Base-by-base conservation (phyloP, 202 grass and related monocot species). In the Carex sylvatica region DNA sequence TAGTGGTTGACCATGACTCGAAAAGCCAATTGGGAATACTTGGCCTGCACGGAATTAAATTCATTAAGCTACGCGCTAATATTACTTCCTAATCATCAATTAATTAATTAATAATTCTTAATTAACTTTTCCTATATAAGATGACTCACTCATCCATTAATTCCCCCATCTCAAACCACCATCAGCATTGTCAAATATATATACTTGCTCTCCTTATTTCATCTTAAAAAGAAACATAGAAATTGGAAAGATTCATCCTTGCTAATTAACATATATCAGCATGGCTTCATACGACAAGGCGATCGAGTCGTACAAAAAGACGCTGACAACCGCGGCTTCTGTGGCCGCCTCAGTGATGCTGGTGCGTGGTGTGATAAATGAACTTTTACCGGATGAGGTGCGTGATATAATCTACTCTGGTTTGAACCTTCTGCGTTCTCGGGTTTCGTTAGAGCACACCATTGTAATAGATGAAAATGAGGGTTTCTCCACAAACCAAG, bases 231-330 rank as follows among this genome's bases (percentile, higher is more conserved):
- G 10, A 49, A 49, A 49, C 46, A 13, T 13, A 49, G 46, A 49
- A 68, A 40, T 40, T 40, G 36, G 15, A 58, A 49, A 83, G 9
- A 18, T 54, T 19, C 23, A 33, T 58, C 28, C 28, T 49, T 36
- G 19, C 79, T 69, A 70, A 65, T 28, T 28, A 28, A 28, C 28
- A 28, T 28, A 28, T 65, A 81, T 51, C 31, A 69, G 40, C 78
- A 96, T 96, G 93, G 87, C 73, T 46, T 89, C 87, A n/a, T 73
- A 88, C 20, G 78, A 91, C 71, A 93, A 93, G 71, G 67, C 89
- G 11, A 52, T 91, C 2, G 87, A 89, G 80, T 79, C 83, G 19
- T 94, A 91, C 87, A 91, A 94, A 83, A 86, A 86, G 38, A 49
- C 70, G 62, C 65, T 97, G 49, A 83, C 93, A 12, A 83, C 91